Evolutionary conservation across 192 early-diverging fungal genomes (phyloP), one percentile per base, ranked within the genome.

Genomic region (Rhizophagus prolifer): DNA sequence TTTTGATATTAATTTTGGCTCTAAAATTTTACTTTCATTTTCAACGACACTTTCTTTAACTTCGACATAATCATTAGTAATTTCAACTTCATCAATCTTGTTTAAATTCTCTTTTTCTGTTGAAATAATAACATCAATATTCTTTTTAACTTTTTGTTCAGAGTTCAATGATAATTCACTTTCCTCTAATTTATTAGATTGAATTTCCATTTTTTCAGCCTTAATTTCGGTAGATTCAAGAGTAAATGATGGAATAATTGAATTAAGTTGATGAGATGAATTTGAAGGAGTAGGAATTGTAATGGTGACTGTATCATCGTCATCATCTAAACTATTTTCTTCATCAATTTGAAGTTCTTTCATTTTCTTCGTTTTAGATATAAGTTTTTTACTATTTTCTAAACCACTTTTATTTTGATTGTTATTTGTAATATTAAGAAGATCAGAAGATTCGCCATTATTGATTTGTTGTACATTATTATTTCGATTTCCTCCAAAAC

Each of bases 401-500:
- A 26, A 14, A 26, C 12, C 26, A 14, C 25, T 13, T 62, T 62
- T 28, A 62, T 3, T 62, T n/a, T 36, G 21, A 36, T 38, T n/a
- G 13, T 36, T 8, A 36, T 44, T 44, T 44, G 41, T 1, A 44
- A 44, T 44, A 44, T 38, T 34, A 36, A 34, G 34, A 68, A 28
- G 23, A 38, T 38, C 30, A 3, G 12, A 38, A 34, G 30, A 38
- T 41, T 68, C 36, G 7, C 10, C 23, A 26, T 70, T 12, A n/a
- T n/a, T 21, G 30, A 63, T 8, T 74, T 62, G 60, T 47, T 59
- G 72, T 38, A 68, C 3, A 36, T 36, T 70, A 31, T 50, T 47
- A n/a, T 50, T 54, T 36, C 31, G 58, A 59, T 59, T 34, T 47
- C 12, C 60, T 23, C 75, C 75, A 25, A 76, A 76, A 28, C 75